A percentile compares a stretch with the other conserved stretches of the same genome.
Conservation (phyloP, 1,284 basidiomycete species). For the Cystobasidium slooffiae region DNA sequence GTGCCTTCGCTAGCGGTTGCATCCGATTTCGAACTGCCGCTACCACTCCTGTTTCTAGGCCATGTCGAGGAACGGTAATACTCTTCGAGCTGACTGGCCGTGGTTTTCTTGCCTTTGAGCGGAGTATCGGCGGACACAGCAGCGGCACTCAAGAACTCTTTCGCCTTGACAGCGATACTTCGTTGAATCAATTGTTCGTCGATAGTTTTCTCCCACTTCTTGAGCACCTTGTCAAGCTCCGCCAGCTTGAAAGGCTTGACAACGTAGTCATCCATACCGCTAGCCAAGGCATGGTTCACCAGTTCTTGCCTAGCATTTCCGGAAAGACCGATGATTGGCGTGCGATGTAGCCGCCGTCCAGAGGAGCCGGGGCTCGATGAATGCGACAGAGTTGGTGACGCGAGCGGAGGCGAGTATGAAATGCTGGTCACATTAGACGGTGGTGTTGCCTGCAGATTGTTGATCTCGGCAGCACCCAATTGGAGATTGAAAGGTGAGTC, state of each 20-base stretch:
- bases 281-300: conserved; percentile 29
- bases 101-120: neutral
- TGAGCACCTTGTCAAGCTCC: conserved; percentile 36
- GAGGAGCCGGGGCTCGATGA: neutral
- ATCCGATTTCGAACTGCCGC: conserved; percentile 11
- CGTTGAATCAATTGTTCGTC: conserved; percentile 34
- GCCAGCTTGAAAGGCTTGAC: conserved; percentile 41
- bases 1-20: neutral
- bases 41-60: neutral
- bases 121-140: neutral
- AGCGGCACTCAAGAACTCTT: conserved; percentile 20
- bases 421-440: conserved; percentile 17
- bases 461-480: conserved; percentile 56
- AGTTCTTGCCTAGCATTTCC: conserved; percentile 42
- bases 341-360: conserved; percentile 9
- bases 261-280: conserved; percentile 44
- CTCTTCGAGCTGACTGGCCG: neutral
- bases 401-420: conserved; percentile 24
- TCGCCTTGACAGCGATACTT: conserved; percentile 15
- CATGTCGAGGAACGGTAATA: neutral
- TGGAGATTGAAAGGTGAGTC: conserved; percentile 35
- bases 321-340: conserved; percentile 38
- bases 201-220: conserved; percentile 40
- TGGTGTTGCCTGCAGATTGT: conserved; percentile 47
- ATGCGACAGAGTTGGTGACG: conserved; percentile 4